Evolutionary conservation across 2,329 filamentous ascomycete genomes (phyloP).

Genomic region (Calonectria multiphialidica): DNA sequence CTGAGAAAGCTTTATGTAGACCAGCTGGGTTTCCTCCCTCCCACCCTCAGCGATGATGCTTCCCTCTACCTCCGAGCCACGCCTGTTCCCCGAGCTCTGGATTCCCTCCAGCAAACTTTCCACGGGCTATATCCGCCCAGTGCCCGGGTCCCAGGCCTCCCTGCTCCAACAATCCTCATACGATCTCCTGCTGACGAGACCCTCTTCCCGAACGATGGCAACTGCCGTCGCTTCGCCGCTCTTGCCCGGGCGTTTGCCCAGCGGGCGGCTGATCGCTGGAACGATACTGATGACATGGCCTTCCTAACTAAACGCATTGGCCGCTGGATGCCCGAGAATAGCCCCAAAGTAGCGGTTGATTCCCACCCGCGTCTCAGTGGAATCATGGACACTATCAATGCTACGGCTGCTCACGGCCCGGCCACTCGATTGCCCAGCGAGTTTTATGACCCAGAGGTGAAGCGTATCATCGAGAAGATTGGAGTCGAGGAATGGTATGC

Average conservation of each 20-base stretch:
- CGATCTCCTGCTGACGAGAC: slow-evolving; percentile 79
- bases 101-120: slow-evolving; percentile 82
- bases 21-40: slow-evolving; percentile 78
- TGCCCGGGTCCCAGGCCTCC: slow-evolving; percentile 60
- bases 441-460: slow-evolving; percentile 85
- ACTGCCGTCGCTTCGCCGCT: slow-evolving; percentile 79
- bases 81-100: slow-evolving; percentile 79
- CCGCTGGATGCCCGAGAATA: slow-evolving; percentile 85
- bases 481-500: slow-evolving; percentile 93
- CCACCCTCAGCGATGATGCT: slow-evolving; percentile 65
- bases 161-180: slow-evolving; percentile 74
- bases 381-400: slow-evolving; percentile 94
- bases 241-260: slow-evolving; percentile 79
- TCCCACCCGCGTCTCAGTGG: slow-evolving; percentile 86
- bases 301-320: slow-evolving; percentile 83
- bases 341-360: slow-evolving; percentile 81
- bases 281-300: slow-evolving; percentile 82
- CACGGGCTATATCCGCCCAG: slow-evolving; percentile 77
- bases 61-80: slow-evolving; percentile 81
- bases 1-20: slow-evolving; percentile 81
- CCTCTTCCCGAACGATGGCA: slow-evolving; percentile 81
- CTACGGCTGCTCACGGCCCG: slow-evolving; percentile 82
- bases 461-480: slow-evolving; percentile 79
- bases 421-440: slow-evolving; percentile 83
- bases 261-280: slow-evolving; percentile 79